Base-by-base conservation (phyloP, 768 basidiomycete genomes). In the Panaeolus papilionaceus region DNA sequence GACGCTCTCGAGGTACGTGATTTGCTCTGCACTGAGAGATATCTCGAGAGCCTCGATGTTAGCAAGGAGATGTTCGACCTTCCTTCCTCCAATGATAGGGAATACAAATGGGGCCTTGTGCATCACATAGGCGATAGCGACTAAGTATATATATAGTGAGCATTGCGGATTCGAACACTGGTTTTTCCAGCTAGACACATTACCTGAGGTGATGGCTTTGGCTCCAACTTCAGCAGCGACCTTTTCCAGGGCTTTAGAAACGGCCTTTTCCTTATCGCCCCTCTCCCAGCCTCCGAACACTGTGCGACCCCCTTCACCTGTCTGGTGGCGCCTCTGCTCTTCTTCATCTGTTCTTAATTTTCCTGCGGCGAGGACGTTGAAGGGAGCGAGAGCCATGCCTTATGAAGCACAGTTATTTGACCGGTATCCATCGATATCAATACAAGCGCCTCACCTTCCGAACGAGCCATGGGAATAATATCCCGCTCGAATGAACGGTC, bases 341-440 rank as follows among this genome's bases (percentile, higher is more conserved):
- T 78, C 76, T 7, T 86, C 90, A 12, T 82, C 76, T 0, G 87
- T 89, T 62, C 85, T 77, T n/a, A 90, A 79, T 67, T 87, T 88
- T 70, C 79, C 78, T 10, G 66, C 75, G 2, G 71, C 76, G 12
- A 78, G 68, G 6, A 77, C 76, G 18, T 73, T 71, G 77, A 77
- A 78, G 0, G 77, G 78, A 0, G 77, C 76, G 1, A 79, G 72
- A 1, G 78, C 78, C 66, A 79, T 58, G 4, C 75, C 77, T 76
- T 40, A 33, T 33, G 33, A 33, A 33, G 1, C 33, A 33, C 33
- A 3, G 33, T 33, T 33, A 33, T 33, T 33, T 5, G 33, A 33
- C 33, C 5, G 2, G 33, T 33, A 3, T 3, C 5, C 33, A 33
- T 5, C 5, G 33, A 33, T 33, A 33, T 3, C 2, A 33, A 33